A percentile compares a stretch with the other conserved stretches of the same genome.
phyloP scores from a whole-genome alignment of 2,329 filamentous ascomycete genomes.

The Hypoxylon sp. region DNA sequence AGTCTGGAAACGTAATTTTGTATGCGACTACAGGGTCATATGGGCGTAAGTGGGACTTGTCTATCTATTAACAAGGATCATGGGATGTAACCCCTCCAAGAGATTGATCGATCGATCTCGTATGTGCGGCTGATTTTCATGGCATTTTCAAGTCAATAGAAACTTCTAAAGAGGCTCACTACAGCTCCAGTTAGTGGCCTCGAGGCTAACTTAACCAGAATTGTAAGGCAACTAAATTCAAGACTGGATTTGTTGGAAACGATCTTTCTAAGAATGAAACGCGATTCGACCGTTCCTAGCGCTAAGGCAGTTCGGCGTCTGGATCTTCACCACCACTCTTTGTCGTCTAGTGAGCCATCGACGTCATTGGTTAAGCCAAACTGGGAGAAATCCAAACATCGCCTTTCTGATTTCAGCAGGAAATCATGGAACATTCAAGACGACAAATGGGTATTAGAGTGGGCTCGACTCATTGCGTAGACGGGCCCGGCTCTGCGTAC shows the following conservation, averaged over 20 bases:
- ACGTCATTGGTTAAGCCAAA: conserved; percentile 38
- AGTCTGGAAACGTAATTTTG: neutral
- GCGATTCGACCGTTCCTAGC: conserved; percentile 22
- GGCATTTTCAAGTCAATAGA: no score
- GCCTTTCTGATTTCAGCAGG: conserved; percentile 12
- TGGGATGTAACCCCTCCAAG: neutral
- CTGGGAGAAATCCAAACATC: conserved; percentile 8
- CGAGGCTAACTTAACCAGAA: neutral
- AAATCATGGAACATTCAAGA: conserved; percentile 33
- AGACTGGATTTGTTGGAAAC: conserved; percentile 24
- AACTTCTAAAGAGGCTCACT: conserved; percentile 11
- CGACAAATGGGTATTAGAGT: conserved; percentile 10
- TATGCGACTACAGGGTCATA: neutral
- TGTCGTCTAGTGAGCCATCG: conserved; percentile 33
- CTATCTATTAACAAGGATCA: neutral
- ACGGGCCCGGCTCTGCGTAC: conserved; percentile 6
- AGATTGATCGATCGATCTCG: neutral
- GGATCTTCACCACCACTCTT: conserved; percentile 27
- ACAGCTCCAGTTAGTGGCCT: neutral
- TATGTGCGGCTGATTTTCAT: conserved; percentile 31
- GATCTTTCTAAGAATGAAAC: conserved; percentile 33
- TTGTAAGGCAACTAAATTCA: neutral
- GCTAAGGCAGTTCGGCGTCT: conserved; percentile 32
- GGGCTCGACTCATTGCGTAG: conserved; percentile 1
- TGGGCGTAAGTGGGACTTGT: neutral